Percentiles rank a stretch among this genome's conserved stretches.
These are phyloP conservation scores for Butyriboletus loyo DNA, from an alignment of 768 basidiomycete genomes.

Conservation along the genomic window DNA sequence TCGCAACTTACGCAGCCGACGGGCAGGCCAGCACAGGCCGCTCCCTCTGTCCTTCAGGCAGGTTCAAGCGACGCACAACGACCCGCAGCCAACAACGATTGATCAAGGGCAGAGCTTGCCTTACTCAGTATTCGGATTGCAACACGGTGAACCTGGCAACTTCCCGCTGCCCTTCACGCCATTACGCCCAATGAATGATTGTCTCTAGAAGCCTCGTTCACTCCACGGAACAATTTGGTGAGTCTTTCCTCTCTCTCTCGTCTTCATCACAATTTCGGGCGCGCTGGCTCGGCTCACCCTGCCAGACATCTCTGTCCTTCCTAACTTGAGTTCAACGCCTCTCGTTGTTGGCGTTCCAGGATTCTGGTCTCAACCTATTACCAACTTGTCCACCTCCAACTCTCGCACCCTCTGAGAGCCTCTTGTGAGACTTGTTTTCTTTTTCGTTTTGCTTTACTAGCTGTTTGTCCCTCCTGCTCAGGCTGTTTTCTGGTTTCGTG, in stretches of 20 bases:
- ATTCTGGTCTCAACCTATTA: not conserved
- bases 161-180: slow-evolving; percentile 18
- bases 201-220: slow-evolving; percentile 19
- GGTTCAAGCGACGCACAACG: slow-evolving; percentile 1
- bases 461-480: slow-evolving; percentile 1
- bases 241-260: slow-evolving; percentile 5
- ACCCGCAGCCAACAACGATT: slow-evolving; percentile 6
- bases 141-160: slow-evolving; percentile 14
- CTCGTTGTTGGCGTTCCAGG: not conserved
- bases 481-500: slow-evolving; percentile 3
- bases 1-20: slow-evolving; percentile 5
- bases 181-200: slow-evolving; percentile 19
- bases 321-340: not conserved
- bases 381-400: slow-evolving; percentile 1
- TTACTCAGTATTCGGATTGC: slow-evolving; percentile 12
- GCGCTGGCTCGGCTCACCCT: not conserved
- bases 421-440: slow-evolving; percentile 4
- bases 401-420: not conserved
- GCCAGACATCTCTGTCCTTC: not conserved
- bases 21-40: slow-evolving; percentile 10
- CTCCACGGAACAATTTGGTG: slow-evolving; percentile 14
- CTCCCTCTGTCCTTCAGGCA: slow-evolving; percentile 3
- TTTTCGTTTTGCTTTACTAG: slow-evolving; percentile 2
- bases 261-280: not conserved
- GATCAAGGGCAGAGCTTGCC: slow-evolving; percentile 17